Base-by-base conservation (phyloP, 805 yeast species). In the Saccharomycopsis fodiens region DNA sequence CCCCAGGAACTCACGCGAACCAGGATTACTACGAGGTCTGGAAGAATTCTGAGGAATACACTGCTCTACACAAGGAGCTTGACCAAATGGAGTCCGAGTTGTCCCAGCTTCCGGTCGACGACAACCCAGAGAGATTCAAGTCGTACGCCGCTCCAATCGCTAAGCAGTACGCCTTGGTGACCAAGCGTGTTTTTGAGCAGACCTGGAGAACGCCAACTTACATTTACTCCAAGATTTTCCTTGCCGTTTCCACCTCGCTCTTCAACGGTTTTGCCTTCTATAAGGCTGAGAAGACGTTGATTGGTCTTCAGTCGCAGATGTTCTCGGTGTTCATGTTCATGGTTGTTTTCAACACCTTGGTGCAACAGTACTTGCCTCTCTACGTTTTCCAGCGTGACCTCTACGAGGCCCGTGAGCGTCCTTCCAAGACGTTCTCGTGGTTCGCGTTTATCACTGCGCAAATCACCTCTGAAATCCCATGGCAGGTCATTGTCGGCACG, bases 351-450 rank as follows among this genome's bases (percentile, higher is more conserved):
- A 63, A 70, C 51, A 73, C 80, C 23, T 63, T 80, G 66, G 63
- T 74, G 39, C 75, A 79, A 55, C 88, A 82, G 60, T 68, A 76
- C 65, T 70, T 78, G 50, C 85, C 85, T 20, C 66, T 74, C 56
- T 83, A 70, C 54, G 74, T 73, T 37, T 60, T 63, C 39, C 81
- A 78, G 55, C 70, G 88, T 64, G 76, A 75, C 51, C 60, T 82
- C 31, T 82, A 78, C 54, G 88, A 82, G 61, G 83, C 74, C 38
- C 73, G 89, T 61, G 89, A 82, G 61, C 71, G 84, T 45, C 84
- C 85, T 25, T 78, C 87, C 1, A 79, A 73, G 58, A 78, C 86
- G 2, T 82, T 78, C 62, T 69, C 77, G 41, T 82, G 88, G 88
- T 55, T 68, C 55, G 76, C 79, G 1, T 76, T 81, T 45, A 60